Evolutionary conservation across 2,329 filamentous ascomycete species (phyloP), one percentile per base, ranked within the genome.

Genomic region (Colletotrichum tofieldiae): DNA sequence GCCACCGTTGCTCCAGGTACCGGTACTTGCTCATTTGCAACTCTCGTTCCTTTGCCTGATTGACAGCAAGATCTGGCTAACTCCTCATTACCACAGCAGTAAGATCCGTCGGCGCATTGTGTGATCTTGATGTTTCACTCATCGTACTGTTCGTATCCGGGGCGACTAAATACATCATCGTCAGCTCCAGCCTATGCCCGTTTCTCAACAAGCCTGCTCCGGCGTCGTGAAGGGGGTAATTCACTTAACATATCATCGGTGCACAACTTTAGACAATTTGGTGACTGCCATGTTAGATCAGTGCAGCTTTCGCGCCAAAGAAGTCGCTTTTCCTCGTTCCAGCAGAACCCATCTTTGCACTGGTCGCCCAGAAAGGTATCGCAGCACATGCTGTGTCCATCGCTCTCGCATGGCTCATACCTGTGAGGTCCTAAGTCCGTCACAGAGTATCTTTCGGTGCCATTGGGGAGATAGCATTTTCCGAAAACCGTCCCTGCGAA

Each of bases 261-360:
- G 9, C 75, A 77, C 39, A 77, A 60, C 54, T 76, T 77, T n/a
- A 75, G 49, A 56, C 76, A 77, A 1, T 54, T 74, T 0, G 73
- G 70, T 47, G 67, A 73, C 29, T 75, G 43, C 75, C 76, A 77
- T 20, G 76, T 76, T 26, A 62, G 70, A 59, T 77, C 76, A 20
- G 76, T 77, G 65, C 76, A 77, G 49, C 74, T 73, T 66, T 74
- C 74, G 43, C 76, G 72, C 73, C 74, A 77, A 16, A 75, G n/a
- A 7, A 43, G 47, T 29, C 55, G 52, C 5, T 35, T 32, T 8
- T 32, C 32, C n/a, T 54, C 39, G 16, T 68, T 72, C 58, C 60
- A 72, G 43, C 69, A 72, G 2, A 72, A 52, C 8, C 69, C 69
- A 32, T 67, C 64, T 14, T 45, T 49, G 4, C 69, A 72, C 43